phyloP scores from a whole-genome alignment of 1,284 basidiomycete species.

The Bjerkandera adusta region DNA sequence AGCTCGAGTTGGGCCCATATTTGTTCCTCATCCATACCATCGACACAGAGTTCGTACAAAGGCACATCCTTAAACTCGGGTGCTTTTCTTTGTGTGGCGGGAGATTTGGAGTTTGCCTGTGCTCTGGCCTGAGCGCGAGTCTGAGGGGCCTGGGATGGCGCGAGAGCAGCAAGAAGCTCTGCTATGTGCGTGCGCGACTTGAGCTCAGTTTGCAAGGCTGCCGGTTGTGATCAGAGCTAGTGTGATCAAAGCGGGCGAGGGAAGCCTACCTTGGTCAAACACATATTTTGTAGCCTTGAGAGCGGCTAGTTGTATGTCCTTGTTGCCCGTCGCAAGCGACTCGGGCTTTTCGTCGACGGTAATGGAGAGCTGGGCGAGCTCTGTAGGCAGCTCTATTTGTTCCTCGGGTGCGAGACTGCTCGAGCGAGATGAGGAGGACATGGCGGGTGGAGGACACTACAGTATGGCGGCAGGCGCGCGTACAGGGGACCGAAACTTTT shows the following conservation, averaged over 20 bases:
- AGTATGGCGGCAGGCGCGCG: not conserved
- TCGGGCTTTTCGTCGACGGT: slow-evolving; percentile 55
- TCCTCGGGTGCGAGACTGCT: slow-evolving; percentile 11
- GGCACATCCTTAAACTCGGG: slow-evolving; percentile 67
- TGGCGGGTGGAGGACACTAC: not conserved
- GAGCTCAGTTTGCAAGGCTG: slow-evolving; percentile 66
- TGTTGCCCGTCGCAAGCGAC: slow-evolving; percentile 53
- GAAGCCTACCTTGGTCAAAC: slow-evolving; percentile 74
- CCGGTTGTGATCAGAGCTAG: not conserved
- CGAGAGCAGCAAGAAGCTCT: slow-evolving; percentile 67
- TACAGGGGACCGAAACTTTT: slow-evolving; percentile 8
- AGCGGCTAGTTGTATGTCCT: slow-evolving; percentile 57
- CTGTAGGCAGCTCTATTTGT: slow-evolving; percentile 30
- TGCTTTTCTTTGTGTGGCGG: slow-evolving; percentile 31
- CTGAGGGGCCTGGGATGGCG: slow-evolving; percentile 58
- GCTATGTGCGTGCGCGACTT: slow-evolving; percentile 63
- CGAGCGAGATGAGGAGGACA: slow-evolving; percentile 2
- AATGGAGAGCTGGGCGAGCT: slow-evolving; percentile 48
- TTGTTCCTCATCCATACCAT: slow-evolving; percentile 88
- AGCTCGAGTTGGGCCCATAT: slow-evolving; percentile 94
- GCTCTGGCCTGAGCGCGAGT: slow-evolving; percentile 63
- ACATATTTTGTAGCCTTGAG: slow-evolving; percentile 72
- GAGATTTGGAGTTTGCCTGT: slow-evolving; percentile 36
- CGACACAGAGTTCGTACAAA: slow-evolving; percentile 69
- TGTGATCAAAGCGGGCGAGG: no score